Evolutionary conservation across 2,329 filamentous ascomycete genomes (phyloP).

Genomic region (Mollisia scopiformis): DNA sequence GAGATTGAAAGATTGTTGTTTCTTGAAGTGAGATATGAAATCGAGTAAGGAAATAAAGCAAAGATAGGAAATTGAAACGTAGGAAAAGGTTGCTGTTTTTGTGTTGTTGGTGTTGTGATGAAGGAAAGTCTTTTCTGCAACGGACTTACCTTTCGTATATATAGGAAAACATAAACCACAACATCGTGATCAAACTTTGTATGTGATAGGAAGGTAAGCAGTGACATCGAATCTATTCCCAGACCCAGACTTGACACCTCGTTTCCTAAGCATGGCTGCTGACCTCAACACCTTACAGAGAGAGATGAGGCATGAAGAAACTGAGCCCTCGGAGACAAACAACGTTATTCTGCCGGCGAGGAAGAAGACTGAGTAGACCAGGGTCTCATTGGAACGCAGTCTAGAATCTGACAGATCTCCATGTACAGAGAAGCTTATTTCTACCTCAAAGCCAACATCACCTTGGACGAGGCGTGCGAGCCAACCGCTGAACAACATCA

Average conservation of each 20-base stretch:
- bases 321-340: not conserved
- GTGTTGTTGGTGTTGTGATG: conserved; percentile 2
- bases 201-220: not conserved
- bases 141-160: not conserved
- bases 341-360: not conserved
- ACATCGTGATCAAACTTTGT: not conserved
- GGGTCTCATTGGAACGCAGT: not conserved
- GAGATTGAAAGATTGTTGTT: conserved; percentile 9
- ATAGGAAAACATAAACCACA: not conserved
- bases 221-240: conserved; percentile 3
- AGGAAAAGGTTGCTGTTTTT: conserved; percentile 7
- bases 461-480: not conserved
- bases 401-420: not conserved
- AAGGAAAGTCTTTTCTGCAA: not conserved
- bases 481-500: not conserved
- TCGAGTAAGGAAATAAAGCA: not conserved
- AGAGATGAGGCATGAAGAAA: not conserved
- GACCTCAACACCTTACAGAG: not conserved
- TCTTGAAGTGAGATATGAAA: not conserved
- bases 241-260: not conserved
- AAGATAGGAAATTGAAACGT: conserved; percentile 4
- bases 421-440: not conserved
- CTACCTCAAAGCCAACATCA: not conserved
- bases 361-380: not conserved
- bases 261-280: conserved; percentile 13